A percentile compares a stretch with the other conserved stretches of the same genome.
These are phyloP conservation scores for Fragilaria crotonensis DNA, from an alignment of 108 stramenopile species.

Conservation along the genomic window DNA sequence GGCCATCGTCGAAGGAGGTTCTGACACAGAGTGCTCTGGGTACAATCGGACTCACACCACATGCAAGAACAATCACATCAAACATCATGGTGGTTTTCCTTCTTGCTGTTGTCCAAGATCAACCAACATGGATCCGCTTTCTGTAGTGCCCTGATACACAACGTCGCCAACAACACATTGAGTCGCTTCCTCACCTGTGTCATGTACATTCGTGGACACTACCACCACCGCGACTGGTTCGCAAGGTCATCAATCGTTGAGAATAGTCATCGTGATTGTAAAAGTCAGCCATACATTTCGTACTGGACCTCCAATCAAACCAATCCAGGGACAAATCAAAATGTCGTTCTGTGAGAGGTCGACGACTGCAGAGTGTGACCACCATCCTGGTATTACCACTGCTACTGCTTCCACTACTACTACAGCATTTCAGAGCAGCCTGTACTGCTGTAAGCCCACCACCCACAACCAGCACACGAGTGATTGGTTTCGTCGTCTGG, in stretches of 20 bases:
- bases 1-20: conserved; percentile 20
- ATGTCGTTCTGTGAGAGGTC: conserved; percentile 44
- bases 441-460: conserved; percentile 73
- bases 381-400: too few species aligned
- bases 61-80: conserved; percentile 45
- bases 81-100: conserved; percentile 9
- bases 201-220: conserved; percentile 63
- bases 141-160: not conserved
- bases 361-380: conserved; percentile 37
- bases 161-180: conserved; percentile 16
- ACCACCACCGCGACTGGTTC: conserved; percentile 45
- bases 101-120: conserved; percentile 6
- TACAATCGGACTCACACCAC: conserved; percentile 49
- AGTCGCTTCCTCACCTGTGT: conserved; percentile 14
- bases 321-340: conserved; percentile 58
- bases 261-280: conserved; percentile 36
- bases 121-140: conserved; percentile 12
- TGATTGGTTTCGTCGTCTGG: not conserved
- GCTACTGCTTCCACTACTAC: too few species aligned
- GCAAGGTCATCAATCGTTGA: conserved; percentile 20
- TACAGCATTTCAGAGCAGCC: conserved; percentile 28
- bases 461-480: conserved; percentile 47
- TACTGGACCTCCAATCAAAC: conserved; percentile 49
- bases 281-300: conserved; percentile 43
- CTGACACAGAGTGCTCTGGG: conserved; percentile 15